These are phyloP conservation scores for Ophiostoma pallidulum DNA, from an alignment of 2,329 filamentous ascomycete species.

Conservation along the genomic window DNA sequence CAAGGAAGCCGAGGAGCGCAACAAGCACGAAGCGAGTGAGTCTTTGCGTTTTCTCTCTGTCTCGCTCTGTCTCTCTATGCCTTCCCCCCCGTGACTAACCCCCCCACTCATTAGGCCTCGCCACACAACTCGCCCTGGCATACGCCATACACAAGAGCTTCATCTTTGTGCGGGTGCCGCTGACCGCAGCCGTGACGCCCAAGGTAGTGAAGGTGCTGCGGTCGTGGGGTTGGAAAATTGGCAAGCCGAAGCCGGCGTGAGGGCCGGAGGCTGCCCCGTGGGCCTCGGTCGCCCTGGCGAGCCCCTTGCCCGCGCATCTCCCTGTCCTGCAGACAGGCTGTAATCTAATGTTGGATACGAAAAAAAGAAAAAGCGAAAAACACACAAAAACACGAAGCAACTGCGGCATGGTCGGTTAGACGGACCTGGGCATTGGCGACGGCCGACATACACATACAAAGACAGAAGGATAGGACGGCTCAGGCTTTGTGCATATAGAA, in stretches of 20 bases:
- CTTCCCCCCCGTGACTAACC: not conserved
- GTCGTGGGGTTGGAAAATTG: conserved; percentile 90
- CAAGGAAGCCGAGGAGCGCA: conserved; percentile 51
- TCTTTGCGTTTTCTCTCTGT: too few species aligned
- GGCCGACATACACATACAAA: too few species aligned
- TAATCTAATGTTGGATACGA: not conserved
- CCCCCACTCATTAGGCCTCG: conserved; percentile 52
- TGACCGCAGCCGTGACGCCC: conserved; percentile 82
- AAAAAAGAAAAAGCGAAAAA: too few species aligned
- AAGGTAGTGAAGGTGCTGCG: conserved; percentile 87
- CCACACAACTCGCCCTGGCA: conserved; percentile 80
- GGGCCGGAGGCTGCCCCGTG: too few species aligned
- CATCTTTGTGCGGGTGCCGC: conserved; percentile 88
- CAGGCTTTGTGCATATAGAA: not conserved
- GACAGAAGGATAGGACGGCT: too few species aligned
- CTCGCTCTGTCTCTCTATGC: not conserved
- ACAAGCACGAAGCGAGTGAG: conserved; percentile 65
- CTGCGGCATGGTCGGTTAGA: not conserved
- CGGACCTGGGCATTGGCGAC: too few species aligned
- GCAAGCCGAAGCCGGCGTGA: conserved; percentile 45
- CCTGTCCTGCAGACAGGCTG: not conserved
- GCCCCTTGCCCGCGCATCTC: too few species aligned
- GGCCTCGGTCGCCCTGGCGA: too few species aligned
- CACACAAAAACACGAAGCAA: too few species aligned
- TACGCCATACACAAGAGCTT: conserved; percentile 98